Base-by-base conservation (phyloP, 208 protist species). In the Crithidia fasciculata region DNA sequence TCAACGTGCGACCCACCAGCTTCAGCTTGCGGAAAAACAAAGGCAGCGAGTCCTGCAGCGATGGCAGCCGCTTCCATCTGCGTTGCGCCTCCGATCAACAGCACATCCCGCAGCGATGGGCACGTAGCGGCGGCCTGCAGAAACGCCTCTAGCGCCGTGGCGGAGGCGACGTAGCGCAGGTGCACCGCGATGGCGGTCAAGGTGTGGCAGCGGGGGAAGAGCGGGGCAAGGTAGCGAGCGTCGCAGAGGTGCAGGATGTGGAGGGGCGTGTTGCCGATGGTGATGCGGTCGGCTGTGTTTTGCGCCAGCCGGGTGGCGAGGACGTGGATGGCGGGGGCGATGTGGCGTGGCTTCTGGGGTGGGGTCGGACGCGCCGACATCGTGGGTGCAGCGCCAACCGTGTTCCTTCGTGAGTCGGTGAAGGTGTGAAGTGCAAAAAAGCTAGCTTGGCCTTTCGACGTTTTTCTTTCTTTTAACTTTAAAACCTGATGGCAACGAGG, bases 61-160 rank as follows among this genome's bases (percentile, higher is more conserved):
- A 94, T 62, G 60, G 88, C 86, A 45, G 76, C 75, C 12, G 80
- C 81, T 66, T 94, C 82, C 61, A 83, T 67, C 28, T 83, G 47
- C 41, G 75, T 85, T 8, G 89, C 65, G 2, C 86, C 89, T 9
- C 86, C 86, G 5, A 85, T 66, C 9, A 94, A 10, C 5, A 78
- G 77, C 12, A 94, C 49, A 19, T 70, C 59, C n/a, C 71, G 64
- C 19, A 94, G 69, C 41, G 78, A 80, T 3, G 72, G 54, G 41
- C 82, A 88, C 41, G 58, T 62, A 3, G 89, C 69, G 2, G 84
- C 85, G 3, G 74, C 86, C 8, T 80, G 56, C 6, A 94, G 69
- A n/a, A 94, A 58, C 10, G 82, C 50, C 59, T 84, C 66, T 41
- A 90, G 39, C 15, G 85, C 84, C 9, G 82, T 76, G n/a, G 81